These are phyloP conservation scores for Trichosporon faecale DNA, from an alignment of 1,284 basidiomycete species.

Conservation along the genomic window DNA sequence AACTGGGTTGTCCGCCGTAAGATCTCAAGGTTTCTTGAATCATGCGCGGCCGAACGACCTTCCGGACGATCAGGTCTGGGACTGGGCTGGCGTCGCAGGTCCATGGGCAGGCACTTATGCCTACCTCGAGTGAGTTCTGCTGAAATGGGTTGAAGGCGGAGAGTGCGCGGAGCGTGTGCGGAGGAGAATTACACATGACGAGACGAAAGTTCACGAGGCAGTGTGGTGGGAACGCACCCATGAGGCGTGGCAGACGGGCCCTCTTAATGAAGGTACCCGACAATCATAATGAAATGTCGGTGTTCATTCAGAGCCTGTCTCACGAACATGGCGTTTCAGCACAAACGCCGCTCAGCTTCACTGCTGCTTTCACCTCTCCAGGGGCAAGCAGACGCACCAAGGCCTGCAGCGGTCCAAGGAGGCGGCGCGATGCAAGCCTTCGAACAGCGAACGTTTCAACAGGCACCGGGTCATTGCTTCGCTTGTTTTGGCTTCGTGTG, in stretches of 20 bases:
- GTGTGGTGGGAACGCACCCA: background rate
- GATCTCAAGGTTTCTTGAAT: background rate
- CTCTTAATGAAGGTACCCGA: background rate
- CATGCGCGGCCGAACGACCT: slow-evolving; percentile 11
- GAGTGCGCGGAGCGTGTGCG: background rate
- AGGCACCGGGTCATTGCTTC: background rate
- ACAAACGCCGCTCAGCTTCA: background rate
- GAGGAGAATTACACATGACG: background rate
- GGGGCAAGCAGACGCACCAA: background rate
- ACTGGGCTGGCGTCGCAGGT: slow-evolving; percentile 45
- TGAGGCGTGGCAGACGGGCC: background rate
- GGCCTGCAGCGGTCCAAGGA: background rate
- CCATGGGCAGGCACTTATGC: slow-evolving; percentile 46
- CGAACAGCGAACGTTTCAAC: background rate
- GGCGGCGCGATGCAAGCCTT: background rate
- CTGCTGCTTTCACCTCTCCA: background rate
- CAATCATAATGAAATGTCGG: background rate
- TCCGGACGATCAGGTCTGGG: slow-evolving; percentile 32
- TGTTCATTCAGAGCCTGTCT: background rate
- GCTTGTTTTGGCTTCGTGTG: background rate
- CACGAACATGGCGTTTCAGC: background rate
- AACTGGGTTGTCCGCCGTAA: slow-evolving; percentile 26
- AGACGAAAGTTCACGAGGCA: background rate
- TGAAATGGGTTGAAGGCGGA: background rate
- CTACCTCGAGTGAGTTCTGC: slow-evolving; percentile 42